Evolutionary conservation across 768 basidiomycete genomes (phyloP), one percentile per base, ranked within the genome.

Genomic region (Jaapia argillacea): DNA sequence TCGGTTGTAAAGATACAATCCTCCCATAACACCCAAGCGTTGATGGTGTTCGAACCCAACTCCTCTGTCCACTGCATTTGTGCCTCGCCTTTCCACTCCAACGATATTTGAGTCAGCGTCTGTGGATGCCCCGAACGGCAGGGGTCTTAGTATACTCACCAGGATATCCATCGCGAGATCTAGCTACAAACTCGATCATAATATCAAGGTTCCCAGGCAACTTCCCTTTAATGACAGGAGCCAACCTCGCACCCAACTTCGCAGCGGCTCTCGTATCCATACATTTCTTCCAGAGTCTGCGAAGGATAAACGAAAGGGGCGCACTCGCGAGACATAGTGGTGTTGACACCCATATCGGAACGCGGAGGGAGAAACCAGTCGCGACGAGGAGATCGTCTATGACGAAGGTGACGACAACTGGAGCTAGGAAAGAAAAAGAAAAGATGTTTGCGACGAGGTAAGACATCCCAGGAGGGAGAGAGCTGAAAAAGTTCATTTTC

Each of bases 1-100:
- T 76, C 74, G 5, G 51, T 48, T 1, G 72, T 75, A 7, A 74
- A 50, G 41, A 70, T 70, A 41, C 12, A 6, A 42, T 18, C 40
- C 28, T 28, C 21, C 49, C 23, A 23, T 24, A 70, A 48, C 4
- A 64, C 42, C n/a, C 49, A 48, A 6, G 64, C 26, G 28, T 58
- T 63, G 44, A 64, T 48, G 3, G 58, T 58, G 10, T 33, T 33
- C 16, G 10, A 10, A 16, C 10, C 28, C 16, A n/a, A n/a, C 16
- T 16, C 10, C 10, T 10, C 28, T 16, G 16, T 33, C 10, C 28
- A 10, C 28, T 33, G 10, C 10, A n/a, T n/a, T n/a, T n/a, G n/a
- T n/a, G n/a, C n/a, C 28, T 33, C n/a, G n/a, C n/a, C n/a, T n/a
- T n/a, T n/a, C n/a, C n/a, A n/a, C n/a, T n/a, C n/a, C n/a, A n/a